Evolutionary conservation across 1,284 basidiomycete genomes (phyloP), one percentile per base, ranked within the genome.

Genomic region (Cryptococcus hybrid): DNA sequence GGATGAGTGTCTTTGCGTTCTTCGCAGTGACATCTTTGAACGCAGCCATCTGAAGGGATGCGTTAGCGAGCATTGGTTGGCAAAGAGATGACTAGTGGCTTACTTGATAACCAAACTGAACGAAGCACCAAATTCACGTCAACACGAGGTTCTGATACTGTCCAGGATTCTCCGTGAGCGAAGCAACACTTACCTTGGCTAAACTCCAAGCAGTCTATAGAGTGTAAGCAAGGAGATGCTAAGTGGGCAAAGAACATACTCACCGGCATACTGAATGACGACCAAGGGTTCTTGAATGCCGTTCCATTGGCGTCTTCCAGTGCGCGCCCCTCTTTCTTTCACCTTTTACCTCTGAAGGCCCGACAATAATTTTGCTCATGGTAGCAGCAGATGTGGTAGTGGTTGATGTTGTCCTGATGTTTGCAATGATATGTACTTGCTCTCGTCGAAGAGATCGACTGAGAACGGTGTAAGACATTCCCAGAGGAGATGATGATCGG

Each of bases 251-350:
- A 8, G 12, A 12, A 7, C 34, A 15, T 3, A 59, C 67, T 63
- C 42, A 72, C 64, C 7, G 57, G 47, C 44, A 58, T 60, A 37
- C 60, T 60, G 53, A 75, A 81, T 18, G 78, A 78, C 2, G 75
- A 70, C 80, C 80, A 82, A 35, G 81, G 81, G 55, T 82, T 82
- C 46, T 56, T 52, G 59, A 82, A 82, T 45, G 61, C 51, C 9
- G 64, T 71, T 0, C 68, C 70, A 8, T 57, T 54, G 46, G 66
- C 67, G 49, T 73, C 67, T 5, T 63, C 75, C 75, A 77, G 55
- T 77, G 75, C 8, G 47, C 60, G 1, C 47, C 61, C 44, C 53
- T 58, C 37, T 46, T 38, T 42, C 60, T 54, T 30, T 44, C n/a
- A 7, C 34, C 40, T 12, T 42, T 40, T 47, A 55, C 47, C 35